Evolutionary conservation across 805 yeast genomes (phyloP), one percentile per base, ranked within the genome.

Genomic region (Lipomyces yamadae): DNA sequence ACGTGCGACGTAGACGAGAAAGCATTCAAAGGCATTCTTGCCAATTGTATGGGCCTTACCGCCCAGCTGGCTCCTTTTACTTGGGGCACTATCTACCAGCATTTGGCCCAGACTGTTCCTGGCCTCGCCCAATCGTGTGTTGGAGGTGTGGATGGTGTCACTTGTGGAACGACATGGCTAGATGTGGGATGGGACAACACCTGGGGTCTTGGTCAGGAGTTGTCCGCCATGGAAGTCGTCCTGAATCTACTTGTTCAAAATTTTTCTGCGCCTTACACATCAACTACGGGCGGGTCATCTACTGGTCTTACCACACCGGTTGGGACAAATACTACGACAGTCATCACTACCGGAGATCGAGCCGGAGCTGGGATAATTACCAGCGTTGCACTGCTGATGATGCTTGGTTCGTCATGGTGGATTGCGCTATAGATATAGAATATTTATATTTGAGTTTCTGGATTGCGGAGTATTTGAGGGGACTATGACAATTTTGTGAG

Each of bases 161-260:
- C 97, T 0, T 94, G 98, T 81, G 98, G 97, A 35, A 74, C 84
- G 65, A 83, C 89, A 74, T 93, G 98, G 98, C 78, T 84, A 2
- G 70, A 69, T 24, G 24, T 42, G n/a, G 57, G 39, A n/a, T 90
- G 89, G 87, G 98, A 93, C 78, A 87, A 84, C 1, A 74, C 75
- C 56, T 91, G 85, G 74, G 97, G 98, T 2, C 81, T 93, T 42
- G 98, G 98, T 62, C 97, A 94, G 79, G 96, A 94, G 78, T 89
- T 91, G 84, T 80, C 88, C 37, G 97, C 97, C 0, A 78, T 92
- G 69, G 98, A 92, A 67, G 81, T 81, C 4, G 81, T 87, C 37
- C 81, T 80, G 64, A 79, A 77, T 66, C 67, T 67, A 45, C 59
- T 67, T 4, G 59, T 67, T 11, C 54, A 18, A 30, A 65, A 78